A percentile compares a stretch with the other conserved stretches of the same genome.
Conservation (phyloP, 2,329 filamentous ascomycete genomes). For the Botrytis paeoniae region DNA sequence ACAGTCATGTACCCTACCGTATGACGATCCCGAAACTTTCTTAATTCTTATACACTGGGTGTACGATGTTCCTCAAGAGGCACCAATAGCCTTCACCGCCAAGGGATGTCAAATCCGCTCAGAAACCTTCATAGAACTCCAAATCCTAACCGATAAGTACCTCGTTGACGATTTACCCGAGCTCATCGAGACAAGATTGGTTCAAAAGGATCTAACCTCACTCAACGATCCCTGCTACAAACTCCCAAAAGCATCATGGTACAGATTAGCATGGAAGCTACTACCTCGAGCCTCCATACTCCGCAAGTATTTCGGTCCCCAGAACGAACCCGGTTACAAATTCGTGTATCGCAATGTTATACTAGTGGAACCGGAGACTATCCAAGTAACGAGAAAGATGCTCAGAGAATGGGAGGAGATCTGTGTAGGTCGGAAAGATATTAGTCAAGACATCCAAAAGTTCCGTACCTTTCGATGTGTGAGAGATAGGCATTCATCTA, state of each 20-base stretch:
- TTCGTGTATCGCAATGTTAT: neutral
- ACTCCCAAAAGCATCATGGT: neutral
- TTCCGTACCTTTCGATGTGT: neutral
- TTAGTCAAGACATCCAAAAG: neutral
- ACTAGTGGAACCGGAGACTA: neutral
- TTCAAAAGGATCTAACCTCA: neutral
- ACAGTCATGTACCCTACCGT: neutral
- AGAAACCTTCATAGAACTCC: neutral
- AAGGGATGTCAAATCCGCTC: neutral
- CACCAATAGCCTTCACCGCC: neutral
- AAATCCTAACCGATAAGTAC: neutral
- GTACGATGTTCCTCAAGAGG: neutral
- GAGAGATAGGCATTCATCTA: too few relatives aligned
- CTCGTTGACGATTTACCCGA: neutral
- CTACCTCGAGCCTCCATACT: neutral
- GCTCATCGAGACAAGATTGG: neutral
- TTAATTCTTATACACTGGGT: neutral
- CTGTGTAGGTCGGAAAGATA: fast-evolving
- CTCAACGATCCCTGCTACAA: neutral
- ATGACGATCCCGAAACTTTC: neutral
- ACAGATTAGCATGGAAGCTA: neutral
- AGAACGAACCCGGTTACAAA: neutral
- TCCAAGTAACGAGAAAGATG: neutral
- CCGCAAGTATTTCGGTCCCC: neutral
- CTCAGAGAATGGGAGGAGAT: neutral